Conservation (phyloP, 352 stramenopile genomes). For the Globisporangium paddicum region DNA sequence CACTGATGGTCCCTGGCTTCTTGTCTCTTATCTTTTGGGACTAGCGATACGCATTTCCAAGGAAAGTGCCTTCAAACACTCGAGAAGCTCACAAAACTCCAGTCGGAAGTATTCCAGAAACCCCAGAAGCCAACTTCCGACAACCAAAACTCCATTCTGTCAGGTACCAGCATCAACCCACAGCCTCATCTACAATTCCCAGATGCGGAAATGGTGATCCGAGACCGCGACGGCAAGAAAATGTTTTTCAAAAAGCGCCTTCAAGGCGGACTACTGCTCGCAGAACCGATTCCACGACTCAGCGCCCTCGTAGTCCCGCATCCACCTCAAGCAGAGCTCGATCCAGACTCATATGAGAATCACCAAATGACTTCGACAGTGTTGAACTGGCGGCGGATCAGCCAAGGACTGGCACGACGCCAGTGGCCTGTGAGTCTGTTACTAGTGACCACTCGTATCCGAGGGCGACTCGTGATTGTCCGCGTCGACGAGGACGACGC, state of each 20-base stretch:
- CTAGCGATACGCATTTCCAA: constrained; percentile 7
- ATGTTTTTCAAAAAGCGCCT: constrained; percentile 33
- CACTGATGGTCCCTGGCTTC: too few relatives aligned
- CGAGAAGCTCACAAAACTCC: constrained; percentile 9
- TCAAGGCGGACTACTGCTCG: neutral
- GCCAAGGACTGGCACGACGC: constrained; percentile 1
- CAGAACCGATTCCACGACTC: neutral
- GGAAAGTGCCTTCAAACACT: constrained; percentile 13
- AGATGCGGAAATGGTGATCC: constrained; percentile 31
- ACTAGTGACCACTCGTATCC: constrained; percentile 16
- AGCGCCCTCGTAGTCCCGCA: constrained; percentile 4
- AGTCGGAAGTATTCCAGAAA: neutral
- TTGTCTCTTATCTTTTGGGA: too few relatives aligned
- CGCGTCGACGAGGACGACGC: constrained; percentile 20
- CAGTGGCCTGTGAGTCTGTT: constrained; percentile 17
- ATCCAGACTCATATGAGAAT: neutral
- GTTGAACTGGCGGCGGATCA: neutral
- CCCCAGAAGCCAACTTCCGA: neutral
- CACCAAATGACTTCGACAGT: neutral
- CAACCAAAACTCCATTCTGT: neutral
- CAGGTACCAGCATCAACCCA: too few relatives aligned
- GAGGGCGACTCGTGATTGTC: constrained; percentile 10
- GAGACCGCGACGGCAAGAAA: constrained; percentile 27
- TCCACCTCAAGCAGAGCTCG: neutral
- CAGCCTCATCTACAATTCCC: constrained; percentile 4